Conservation (phyloP, 352 stramenopile species). For the Phytophthora hybrid region DNA sequence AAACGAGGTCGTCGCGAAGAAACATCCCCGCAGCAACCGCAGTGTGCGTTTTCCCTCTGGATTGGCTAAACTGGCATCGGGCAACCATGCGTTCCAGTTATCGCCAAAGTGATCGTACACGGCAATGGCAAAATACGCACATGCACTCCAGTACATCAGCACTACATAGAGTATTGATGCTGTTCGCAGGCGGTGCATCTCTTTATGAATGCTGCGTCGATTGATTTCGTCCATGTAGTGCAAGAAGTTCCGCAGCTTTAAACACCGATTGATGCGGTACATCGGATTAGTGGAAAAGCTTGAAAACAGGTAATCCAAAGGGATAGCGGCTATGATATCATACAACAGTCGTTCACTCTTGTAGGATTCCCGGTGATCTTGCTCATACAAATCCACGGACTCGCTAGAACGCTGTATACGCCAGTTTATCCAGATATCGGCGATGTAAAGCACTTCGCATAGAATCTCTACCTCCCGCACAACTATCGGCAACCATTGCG, state of each 20-base stretch:
- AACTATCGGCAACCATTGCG: constrained; percentile 34
- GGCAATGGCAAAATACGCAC: constrained; percentile 61
- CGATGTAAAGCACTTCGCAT: constrained; percentile 61
- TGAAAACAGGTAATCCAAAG: constrained; percentile 55
- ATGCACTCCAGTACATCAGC: constrained; percentile 73
- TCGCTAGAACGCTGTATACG: constrained; percentile 40
- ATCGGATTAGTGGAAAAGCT: constrained; percentile 40
- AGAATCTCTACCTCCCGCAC: constrained; percentile 48
- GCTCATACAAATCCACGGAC: constrained; percentile 69
- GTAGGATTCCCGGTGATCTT: constrained; percentile 53
- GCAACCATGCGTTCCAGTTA: constrained; percentile 62
- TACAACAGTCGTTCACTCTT: constrained; percentile 51
- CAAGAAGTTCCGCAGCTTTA: constrained; percentile 60
- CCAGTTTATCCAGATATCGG: constrained; percentile 73
- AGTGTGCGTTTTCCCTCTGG: constrained; percentile 44
- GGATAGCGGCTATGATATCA: constrained; percentile 55
- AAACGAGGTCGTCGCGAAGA: constrained; percentile 68
- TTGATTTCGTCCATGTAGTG: constrained; percentile 74
- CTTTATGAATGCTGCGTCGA: constrained; percentile 64
- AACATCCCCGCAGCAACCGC: constrained; percentile 58
- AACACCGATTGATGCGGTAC: constrained; percentile 55
- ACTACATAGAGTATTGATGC: constrained; percentile 58
- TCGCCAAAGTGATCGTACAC: constrained; percentile 55
- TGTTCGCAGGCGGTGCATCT: constrained; percentile 62
- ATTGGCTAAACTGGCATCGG: constrained; percentile 42